phyloP scores from a whole-genome alignment of 306 rosid species.

The Quercus wislizeni region DNA sequence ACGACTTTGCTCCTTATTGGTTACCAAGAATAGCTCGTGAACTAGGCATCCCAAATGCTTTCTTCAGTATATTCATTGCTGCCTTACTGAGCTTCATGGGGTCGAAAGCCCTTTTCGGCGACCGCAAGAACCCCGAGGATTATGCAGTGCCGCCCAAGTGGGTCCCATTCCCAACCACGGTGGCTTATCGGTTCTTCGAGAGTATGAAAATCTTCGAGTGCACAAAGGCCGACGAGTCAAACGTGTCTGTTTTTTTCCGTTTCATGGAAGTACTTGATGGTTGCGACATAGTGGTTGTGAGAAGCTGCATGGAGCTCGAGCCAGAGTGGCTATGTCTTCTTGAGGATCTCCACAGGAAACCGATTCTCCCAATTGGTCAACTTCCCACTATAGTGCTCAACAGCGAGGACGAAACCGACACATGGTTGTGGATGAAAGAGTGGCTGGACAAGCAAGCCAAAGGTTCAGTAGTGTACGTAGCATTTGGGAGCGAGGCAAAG shows the following conservation, averaged over 20 bases:
- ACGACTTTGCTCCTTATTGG: slow-evolving; percentile 41
- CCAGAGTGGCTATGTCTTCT: too few species aligned
- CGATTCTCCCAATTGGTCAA: slow-evolving; percentile 19
- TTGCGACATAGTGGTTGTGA: slow-evolving; percentile 1
- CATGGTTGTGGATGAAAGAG: background rate
- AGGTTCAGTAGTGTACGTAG: slow-evolving; percentile 51
- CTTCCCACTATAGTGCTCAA: slow-evolving; percentile 32
- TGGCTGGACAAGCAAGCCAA: slow-evolving; percentile 24
- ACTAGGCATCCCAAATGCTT: slow-evolving; percentile 26
- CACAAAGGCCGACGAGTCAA: background rate
- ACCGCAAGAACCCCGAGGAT: background rate
- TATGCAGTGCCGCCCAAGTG: background rate
- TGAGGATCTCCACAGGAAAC: too few species aligned
- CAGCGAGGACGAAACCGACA: slow-evolving; percentile 18
- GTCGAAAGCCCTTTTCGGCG: background rate
- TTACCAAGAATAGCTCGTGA: slow-evolving; percentile 2
- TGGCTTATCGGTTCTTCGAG: slow-evolving; percentile 13
- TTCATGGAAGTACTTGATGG: background rate
- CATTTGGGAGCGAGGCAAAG: slow-evolving; percentile 48
- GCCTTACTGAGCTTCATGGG: too few species aligned
- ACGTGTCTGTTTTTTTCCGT: background rate
- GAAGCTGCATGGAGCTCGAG: slow-evolving; percentile 19
- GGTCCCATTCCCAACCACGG: background rate
- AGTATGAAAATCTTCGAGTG: slow-evolving; percentile 1
- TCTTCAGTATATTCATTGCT: slow-evolving; percentile 25